A percentile compares a stretch with the other conserved stretches of the same genome.
Evolutionary conservation across 2,329 filamentous ascomycete genomes (phyloP).

Genomic region (Stylonectria norvegica): DNA sequence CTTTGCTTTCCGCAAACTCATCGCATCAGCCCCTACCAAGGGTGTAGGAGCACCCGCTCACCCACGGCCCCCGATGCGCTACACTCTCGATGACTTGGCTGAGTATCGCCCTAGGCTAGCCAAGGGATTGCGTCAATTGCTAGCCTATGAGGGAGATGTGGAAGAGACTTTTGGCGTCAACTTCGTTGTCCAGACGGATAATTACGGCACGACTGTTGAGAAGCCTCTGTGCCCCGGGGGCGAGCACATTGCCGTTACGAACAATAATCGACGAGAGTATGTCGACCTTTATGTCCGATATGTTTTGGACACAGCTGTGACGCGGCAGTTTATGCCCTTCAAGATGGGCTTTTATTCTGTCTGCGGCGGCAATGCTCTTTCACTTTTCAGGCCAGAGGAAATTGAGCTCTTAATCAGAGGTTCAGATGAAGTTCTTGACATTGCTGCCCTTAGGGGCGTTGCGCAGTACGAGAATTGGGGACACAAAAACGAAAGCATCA

Average conservation of each 20-base stretch:
- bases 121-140: constrained; percentile 67
- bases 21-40: constrained; percentile 69
- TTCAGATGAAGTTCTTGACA: constrained; percentile 79
- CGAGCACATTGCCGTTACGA: constrained; percentile 74
- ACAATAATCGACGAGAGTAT: constrained; percentile 77
- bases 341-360: constrained; percentile 92
- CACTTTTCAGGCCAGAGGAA: constrained; percentile 84
- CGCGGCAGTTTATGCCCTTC: constrained; percentile 87
- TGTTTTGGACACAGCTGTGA: constrained; percentile 72
- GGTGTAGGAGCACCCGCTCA: constrained; percentile 53
- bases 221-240: constrained; percentile 73
- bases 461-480: constrained; percentile 82
- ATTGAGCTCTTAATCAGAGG: constrained; percentile 85
- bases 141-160: constrained; percentile 83
- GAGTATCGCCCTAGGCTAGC: constrained; percentile 78
- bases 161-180: constrained; percentile 76
- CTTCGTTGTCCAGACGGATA: constrained; percentile 74
- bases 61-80: constrained; percentile 61
- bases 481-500: too few species aligned
- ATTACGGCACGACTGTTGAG: constrained; percentile 65
- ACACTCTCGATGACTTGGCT: constrained; percentile 76
- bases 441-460: constrained; percentile 69
- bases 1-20: constrained; percentile 83
- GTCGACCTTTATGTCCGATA: constrained; percentile 81
- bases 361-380: constrained; percentile 82